Evolutionary conservation across 495 filamentous ascomycete species (phyloP).

Genomic region (Parachaetomium inaequale): DNA sequence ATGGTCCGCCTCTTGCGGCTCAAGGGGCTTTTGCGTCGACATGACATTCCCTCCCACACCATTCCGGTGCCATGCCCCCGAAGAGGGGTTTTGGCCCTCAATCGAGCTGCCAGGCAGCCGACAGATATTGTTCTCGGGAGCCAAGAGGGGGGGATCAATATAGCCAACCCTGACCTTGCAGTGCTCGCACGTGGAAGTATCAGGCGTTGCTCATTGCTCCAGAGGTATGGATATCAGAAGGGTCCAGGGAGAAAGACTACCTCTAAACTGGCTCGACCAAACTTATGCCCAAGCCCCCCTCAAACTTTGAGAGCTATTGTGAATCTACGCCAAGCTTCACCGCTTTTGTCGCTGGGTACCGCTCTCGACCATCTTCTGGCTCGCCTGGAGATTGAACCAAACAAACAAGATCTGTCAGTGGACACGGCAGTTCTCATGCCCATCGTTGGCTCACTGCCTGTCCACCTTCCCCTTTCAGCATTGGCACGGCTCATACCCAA

Average conservation of each 20-base stretch:
- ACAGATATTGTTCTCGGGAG: no score
- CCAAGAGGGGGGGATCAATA: not conserved
- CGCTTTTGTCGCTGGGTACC: not conserved
- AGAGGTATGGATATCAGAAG: no score
- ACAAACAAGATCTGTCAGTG: not conserved
- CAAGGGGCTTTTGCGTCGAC: not conserved
- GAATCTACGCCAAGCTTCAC: not conserved
- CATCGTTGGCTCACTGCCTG: not conserved
- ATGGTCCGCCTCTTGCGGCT: not conserved
- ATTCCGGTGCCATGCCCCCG: not conserved
- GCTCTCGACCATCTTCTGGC: not conserved
- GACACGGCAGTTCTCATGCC: not conserved
- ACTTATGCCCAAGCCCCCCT: no score
- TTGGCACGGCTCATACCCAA: not conserved
- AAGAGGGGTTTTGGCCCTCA: not conserved
- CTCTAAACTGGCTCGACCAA: no score
- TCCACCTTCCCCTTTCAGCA: slow-evolving; percentile 14
- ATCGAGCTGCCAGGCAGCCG: no score
- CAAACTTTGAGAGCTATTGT: no score
- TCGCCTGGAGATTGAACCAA: slow-evolving; percentile 6
- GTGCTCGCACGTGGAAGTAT: not conserved
- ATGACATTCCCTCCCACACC: not conserved
- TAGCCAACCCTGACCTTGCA: not conserved
- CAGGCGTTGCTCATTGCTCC: no score
- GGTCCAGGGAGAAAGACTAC: no score